Evolutionary conservation across 1,284 basidiomycete species (phyloP).

Genomic region (Meira miltonrushii): DNA sequence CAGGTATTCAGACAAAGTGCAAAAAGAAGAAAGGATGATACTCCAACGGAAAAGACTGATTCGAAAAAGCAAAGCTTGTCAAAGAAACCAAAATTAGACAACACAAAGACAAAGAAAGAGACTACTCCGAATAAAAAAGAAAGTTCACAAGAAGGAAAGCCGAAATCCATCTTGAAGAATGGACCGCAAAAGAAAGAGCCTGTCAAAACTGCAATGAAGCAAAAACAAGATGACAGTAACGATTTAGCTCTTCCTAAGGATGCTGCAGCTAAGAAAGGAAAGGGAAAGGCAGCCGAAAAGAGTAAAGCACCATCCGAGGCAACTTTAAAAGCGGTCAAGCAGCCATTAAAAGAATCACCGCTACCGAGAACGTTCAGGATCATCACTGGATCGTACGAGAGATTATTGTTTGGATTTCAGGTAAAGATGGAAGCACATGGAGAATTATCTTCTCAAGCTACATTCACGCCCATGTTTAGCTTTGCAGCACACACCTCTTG

Average conservation of each 20-base stretch:
- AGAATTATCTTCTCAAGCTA: constrained; percentile 21
- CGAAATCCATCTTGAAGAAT: not conserved
- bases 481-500: constrained; percentile 94
- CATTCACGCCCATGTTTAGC: constrained; percentile 78
- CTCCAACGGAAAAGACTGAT: too few relatives aligned
- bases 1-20: too few relatives aligned
- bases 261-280: not conserved
- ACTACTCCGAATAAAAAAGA: not conserved
- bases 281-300: not conserved
- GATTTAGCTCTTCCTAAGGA: not conserved
- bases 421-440: constrained; percentile 57
- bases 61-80: too few relatives aligned
- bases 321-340: not conserved
- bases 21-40: too few relatives aligned
- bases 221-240: not conserved
- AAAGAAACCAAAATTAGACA: not conserved
- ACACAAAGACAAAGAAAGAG: not conserved
- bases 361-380: constrained; percentile 63
- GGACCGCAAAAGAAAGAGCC: not conserved
- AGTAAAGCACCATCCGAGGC: not conserved
- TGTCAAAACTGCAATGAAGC: not conserved
- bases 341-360: not conserved
- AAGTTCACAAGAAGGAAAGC: not conserved
- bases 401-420: constrained; percentile 83
- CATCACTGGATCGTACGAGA: constrained; percentile 88